A percentile compares a stretch with the other conserved stretches of the same genome.
Conservation (phyloP, 75 land plant genomes). For the Selaginella moellendorffii region DNA sequence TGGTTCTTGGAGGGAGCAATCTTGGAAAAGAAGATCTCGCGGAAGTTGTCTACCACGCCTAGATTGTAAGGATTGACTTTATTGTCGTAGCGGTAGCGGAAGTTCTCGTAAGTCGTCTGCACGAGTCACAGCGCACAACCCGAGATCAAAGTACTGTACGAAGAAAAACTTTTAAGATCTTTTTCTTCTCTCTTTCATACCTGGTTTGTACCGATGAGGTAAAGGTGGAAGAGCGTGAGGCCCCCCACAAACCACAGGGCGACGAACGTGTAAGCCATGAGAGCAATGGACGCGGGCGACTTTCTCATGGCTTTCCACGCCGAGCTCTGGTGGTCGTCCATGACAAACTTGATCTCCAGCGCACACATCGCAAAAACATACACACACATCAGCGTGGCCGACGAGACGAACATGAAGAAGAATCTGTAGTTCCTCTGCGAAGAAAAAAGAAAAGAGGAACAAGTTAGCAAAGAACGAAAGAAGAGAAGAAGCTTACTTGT, state of each 20-base stretch:
- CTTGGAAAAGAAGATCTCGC: conserved; percentile 30
- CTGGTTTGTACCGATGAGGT: conserved; percentile 58
- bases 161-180: no score
- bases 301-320: conserved; percentile 36
- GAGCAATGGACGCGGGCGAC: conserved; percentile 36
- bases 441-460: conserved; percentile 8
- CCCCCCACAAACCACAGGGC: conserved; percentile 78
- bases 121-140: no score
- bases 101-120: conserved; percentile 81
- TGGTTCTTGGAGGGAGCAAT: conserved; percentile 44
- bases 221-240: conserved; percentile 48
- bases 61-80: conserved; percentile 42
- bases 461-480: neutral
- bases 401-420: conserved; percentile 54
- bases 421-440: conserved; percentile 60
- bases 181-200: no score
- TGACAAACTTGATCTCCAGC: conserved; percentile 31
- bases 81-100: conserved; percentile 60
- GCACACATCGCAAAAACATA: conserved; percentile 51
- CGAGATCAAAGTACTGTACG: no score
- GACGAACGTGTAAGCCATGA: conserved; percentile 44
- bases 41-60: conserved; percentile 31
- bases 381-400: conserved; percentile 43
- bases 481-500: conserved; percentile 18
- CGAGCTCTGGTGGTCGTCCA: conserved; percentile 18